Evolutionary conservation across 2,329 filamentous ascomycete species (phyloP), one percentile per base, ranked within the genome.

Genomic region (Hymenoscyphus fructigenus): DNA sequence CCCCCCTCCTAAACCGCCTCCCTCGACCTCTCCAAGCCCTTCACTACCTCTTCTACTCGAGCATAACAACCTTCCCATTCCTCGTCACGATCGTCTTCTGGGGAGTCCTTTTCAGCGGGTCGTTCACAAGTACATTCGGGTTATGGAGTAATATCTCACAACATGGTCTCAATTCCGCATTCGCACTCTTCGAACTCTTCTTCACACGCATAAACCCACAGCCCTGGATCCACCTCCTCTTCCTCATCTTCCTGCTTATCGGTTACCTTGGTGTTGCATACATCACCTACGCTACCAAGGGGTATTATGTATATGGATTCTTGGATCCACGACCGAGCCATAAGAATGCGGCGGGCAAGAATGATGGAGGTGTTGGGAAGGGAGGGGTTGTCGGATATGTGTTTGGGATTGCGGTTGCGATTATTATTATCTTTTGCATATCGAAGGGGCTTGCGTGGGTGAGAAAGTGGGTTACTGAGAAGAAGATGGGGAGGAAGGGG

Each of bases 281-380:
- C 76, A 71, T 95, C 26, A 93, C 90, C 0, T 78, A 85, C 66
- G 85, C 85, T 4, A 88, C 87, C 0, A 82, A 92, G 75, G 85
- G 85, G 2, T 91, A 89, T 75, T 96, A 93, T 76, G 84, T 90
- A 0, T 96, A 96, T 78, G 75, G 73, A 65, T 96, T 96, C 78
- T 83, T 96, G n/a, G 83, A 96, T 75, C 82, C 87, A 1, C 34
- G 53, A 10, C 66, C 70, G 1, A 44, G 44, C 10, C 29, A 66
- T 3, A 15, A 61, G 2, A 57, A 56, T 38, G 55, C 58, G 2
- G 53, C 62, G 12, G 70, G 69, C 14, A 41, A 63, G 32, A 68
- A 68, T 59, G 36, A 68, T 32, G 64, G 69, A 1, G 60, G 69
- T 7, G 66, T 67, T 5, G 65, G 65, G 0, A 67, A 69, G 26